Evolutionary conservation across 192 early-diverging fungal species (phyloP), one percentile per base, ranked within the genome.

Genomic region (Lunasporangiospora selenospora): DNA sequence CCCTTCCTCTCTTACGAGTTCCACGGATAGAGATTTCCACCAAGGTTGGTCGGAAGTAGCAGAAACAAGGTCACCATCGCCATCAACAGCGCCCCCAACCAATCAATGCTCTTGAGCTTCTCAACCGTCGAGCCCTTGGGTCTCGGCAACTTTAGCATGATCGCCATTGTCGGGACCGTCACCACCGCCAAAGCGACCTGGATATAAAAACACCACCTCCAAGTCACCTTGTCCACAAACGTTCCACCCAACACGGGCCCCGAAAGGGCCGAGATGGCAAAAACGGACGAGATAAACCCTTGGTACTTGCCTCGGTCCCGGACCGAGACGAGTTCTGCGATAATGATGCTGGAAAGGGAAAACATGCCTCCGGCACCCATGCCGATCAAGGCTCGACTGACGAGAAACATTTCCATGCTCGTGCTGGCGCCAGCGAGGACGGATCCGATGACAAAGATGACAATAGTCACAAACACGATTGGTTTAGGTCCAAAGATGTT

Each of bases 231-330:
- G 50, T 97, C 91, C 21, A 87, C 88, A 23, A 97, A 90, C 0
- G 85, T 61, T 19, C 95, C 95, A 61, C 95, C 95, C 38, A 93
- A 48, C 7, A 95, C 81, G 0, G 95, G 93, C 2, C 91, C 95
- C 5, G 92, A 54, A 11, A 91, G 86, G 1, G 88, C 88, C 4
- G 91, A 84, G 43, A 91, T 62, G 3, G 86, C 91, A 83, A 93
- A 89, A 0, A 91, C 88, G 38, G 87, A 87, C 0, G 87, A 88
- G 21, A 92, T 84, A 19, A 94, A 62, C 9, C 89, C 84, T 67
- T 92, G 87, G 66, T 87, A 94, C 61, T 91, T 93, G 43, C 92
- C 93, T 18, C 92, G 79, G 62, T 96, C 87, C 11, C 87, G 83
- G 18, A 89, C 78, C 27, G 88, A 85, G n/a, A 96, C 87, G 45